phyloP scores from a whole-genome alignment of 176 grass and related monocot species.

The Saccharum spontaneum region DNA sequence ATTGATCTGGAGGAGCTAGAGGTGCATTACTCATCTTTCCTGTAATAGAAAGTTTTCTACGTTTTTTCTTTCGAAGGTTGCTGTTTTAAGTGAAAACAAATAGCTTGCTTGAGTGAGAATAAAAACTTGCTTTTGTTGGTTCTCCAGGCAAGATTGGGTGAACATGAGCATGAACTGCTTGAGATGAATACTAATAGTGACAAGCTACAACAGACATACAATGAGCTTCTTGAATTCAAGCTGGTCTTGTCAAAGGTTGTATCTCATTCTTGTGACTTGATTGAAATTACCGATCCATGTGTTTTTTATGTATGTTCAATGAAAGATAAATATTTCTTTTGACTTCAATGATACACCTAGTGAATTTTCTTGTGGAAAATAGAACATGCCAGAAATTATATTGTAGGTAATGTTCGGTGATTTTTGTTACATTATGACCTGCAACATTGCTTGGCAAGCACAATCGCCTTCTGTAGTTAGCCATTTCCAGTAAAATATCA shows the following conservation, averaged over 20 bases:
- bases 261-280: conserved; percentile 36
- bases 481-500: conserved; percentile 7
- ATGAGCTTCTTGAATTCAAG: conserved; percentile 99
- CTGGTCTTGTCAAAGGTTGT: conserved; percentile 97
- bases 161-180: conserved; percentile 92
- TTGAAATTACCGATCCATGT: neutral
- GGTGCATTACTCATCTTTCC: conserved; percentile 47
- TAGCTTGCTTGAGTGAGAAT: conserved; percentile 1
- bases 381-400: neutral
- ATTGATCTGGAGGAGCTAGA: conserved; percentile 96
- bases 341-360: neutral
- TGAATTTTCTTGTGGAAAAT: conserved; percentile 20
- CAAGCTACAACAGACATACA: conserved; percentile 82
- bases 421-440: conserved; percentile 18
- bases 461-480: conserved; percentile 15
- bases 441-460: conserved; percentile 1
- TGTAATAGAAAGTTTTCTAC: neutral
- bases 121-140: conserved; percentile 23
- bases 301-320: conserved; percentile 23
- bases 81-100: conserved; percentile 10
- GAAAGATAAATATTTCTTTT: conserved; percentile 14
- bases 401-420: neutral
- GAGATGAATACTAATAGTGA: conserved; percentile 94
- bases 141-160: conserved; percentile 68
- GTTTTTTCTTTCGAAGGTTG: neutral